Percentiles rank a stretch among this genome's conserved stretches.
phyloP scores from a whole-genome alignment of 2,329 filamentous ascomycete genomes.

The Sporothrix dimorphospora region DNA sequence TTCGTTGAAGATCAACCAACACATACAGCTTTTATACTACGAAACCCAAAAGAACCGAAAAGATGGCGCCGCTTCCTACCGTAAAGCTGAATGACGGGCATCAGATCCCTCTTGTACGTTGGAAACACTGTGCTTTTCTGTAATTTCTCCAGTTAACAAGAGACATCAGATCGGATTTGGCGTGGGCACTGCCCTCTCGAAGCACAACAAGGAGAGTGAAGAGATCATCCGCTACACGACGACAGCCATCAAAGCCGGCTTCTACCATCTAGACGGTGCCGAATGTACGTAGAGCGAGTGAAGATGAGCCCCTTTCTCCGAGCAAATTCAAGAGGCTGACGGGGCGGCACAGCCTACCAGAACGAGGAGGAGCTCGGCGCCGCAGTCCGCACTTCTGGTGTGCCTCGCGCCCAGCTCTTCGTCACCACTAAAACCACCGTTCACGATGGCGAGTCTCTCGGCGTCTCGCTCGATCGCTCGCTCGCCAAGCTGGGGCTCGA shows the following conservation, averaged over 20 bases:
- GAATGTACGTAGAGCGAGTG: conserved; percentile 54
- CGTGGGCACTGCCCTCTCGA: conserved; percentile 64
- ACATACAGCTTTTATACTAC: neutral
- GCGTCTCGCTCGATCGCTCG: conserved; percentile 60
- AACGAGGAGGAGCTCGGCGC: conserved; percentile 71
- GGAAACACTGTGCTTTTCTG: conserved; percentile 47
- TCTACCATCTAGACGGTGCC: conserved; percentile 74
- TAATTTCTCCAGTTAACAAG: neutral
- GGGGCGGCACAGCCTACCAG: conserved; percentile 51
- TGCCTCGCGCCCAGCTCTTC: conserved; percentile 69
- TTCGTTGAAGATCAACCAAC: neutral
- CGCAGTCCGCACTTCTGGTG: conserved; percentile 66
- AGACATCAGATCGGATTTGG: conserved; percentile 57
- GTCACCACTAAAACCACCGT: conserved; percentile 63
- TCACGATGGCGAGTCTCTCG: conserved; percentile 41
- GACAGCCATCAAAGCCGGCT: conserved; percentile 67
- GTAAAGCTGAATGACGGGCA: conserved; percentile 74
- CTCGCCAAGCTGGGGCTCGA: conserved; percentile 67
- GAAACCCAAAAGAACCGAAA: neutral
- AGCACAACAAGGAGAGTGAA: conserved; percentile 56
- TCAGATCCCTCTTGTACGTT: conserved; percentile 70
- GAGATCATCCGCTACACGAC: conserved; percentile 55
- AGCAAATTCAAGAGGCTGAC: neutral
- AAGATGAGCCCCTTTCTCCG: neutral
- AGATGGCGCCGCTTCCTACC: conserved; percentile 47